Evolutionary conservation across 2,329 filamentous ascomycete genomes (phyloP), one percentile per base, ranked within the genome.

Genomic region (Alternaria sp.): DNA sequence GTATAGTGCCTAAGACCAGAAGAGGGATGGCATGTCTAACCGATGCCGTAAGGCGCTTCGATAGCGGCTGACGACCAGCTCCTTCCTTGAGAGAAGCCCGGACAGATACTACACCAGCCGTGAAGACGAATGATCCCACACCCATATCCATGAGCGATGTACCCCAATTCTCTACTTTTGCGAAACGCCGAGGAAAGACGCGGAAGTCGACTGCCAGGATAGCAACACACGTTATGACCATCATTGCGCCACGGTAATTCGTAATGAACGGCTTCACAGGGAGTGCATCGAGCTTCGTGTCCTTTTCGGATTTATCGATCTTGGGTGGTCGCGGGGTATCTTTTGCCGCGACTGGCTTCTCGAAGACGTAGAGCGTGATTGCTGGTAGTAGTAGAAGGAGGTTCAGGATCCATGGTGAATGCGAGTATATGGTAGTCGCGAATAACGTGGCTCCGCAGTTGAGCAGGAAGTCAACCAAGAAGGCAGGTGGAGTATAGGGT

Each of bases 61-160:
- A 61, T 65, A 92, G 76, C 16, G 82, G 82, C 8, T 66, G 67
- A 41, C 80, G 80, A 3, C 85, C 84, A 11, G 82, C 80, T 24
- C 85, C 85, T 69, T 91, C 88, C 75, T 91, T 93, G 47, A 97
- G 82, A 12, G 93, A 84, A 2, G 92, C 88, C 18, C 94, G 87
- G 14, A 94, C 93, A 38, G 92, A 93, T n/a, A 98, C 93, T 34
- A 97, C 83, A 22, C 95, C 95, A 16, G 91, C 91, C 3, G 93
- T 93, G 80, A 97, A 99, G 70, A 99, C 95, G 80, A 99, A 99
- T 12, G 94, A 97, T 28, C 95, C 95, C 48, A 99, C 95, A 49
- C 95, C 95, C 72, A 98, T 85, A 76, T 99, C 95, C 95, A 99
- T 99, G 63, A 99, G 82, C n/a, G 94, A 98, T 1, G 94, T 97